Evolutionary conservation across 2,329 filamentous ascomycete genomes (phyloP).

Genomic region (Penicillium sp.): DNA sequence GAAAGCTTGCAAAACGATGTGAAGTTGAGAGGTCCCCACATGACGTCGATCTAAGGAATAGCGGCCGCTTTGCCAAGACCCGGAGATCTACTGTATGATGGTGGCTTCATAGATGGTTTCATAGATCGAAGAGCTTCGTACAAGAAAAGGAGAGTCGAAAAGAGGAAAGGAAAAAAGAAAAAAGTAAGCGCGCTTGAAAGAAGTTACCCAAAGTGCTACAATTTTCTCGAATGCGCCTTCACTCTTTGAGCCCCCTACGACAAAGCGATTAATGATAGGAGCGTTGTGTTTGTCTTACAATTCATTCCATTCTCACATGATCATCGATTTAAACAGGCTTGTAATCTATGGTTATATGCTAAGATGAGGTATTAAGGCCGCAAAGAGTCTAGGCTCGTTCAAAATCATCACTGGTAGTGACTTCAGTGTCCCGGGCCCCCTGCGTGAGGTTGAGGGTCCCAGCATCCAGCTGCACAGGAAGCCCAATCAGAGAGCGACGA

Average conservation of each 20-base stretch:
- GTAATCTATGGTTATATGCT: slow-evolving; percentile 27
- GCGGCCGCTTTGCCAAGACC: slow-evolving; percentile 1
- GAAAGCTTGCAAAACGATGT: neutral
- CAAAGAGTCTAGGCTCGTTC: slow-evolving; percentile 41
- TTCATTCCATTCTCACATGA: no score
- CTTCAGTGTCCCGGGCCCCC: slow-evolving; percentile 34
- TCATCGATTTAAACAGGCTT: neutral
- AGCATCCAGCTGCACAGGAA: slow-evolving; percentile 53
- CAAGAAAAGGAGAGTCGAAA: neutral
- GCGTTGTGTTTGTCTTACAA: no score
- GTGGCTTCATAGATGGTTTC: neutral
- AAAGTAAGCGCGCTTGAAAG: neutral
- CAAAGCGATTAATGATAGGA: no score
- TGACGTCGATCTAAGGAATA: slow-evolving; percentile 7
- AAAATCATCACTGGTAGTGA: slow-evolving; percentile 48
- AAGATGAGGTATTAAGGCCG: slow-evolving; percentile 18
- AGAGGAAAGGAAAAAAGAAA: neutral
- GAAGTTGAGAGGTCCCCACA: neutral
- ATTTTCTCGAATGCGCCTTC: no score
- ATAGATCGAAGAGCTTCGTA: neutral
- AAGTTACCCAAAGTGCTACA: no score
- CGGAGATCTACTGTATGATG: neutral
- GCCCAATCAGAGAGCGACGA: slow-evolving; percentile 58
- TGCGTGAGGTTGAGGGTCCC: slow-evolving; percentile 48
- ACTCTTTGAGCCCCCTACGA: no score